Evolutionary conservation across 1,284 basidiomycete genomes (phyloP), one percentile per base, ranked within the genome.

Genomic region (Puccinia polysora): DNA sequence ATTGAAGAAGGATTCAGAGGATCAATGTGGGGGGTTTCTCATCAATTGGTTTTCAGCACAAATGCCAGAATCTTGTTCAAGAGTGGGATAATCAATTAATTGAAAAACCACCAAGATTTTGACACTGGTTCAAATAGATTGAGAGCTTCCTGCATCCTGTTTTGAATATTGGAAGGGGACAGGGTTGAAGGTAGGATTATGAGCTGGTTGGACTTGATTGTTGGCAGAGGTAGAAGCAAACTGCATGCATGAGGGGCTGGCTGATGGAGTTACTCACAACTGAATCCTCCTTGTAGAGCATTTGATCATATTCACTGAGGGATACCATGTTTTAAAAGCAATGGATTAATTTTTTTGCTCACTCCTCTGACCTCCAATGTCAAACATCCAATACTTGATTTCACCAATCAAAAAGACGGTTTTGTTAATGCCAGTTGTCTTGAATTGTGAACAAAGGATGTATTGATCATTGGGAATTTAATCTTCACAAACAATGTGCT

Each of bases 401-500:
- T 94, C 90, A 75, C 92, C 91, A 64, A 97, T 90, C 75, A 81
- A 80, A 85, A 97, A 96, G 68, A 88, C 89, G 28, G 92, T 96
- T 82, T 97, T 94, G 1, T 90, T 94, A 79, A 97, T 94, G 79
- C 94, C 94, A 0, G 93, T 97, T 0, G 93, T 97, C 84, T 96
- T 97, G 74, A 97, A 92, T 78, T 94, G 87, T 68, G 88, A 89
- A 38, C 93, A 85, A n/a, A 97, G 83, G 76, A 97, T 95, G 77
- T 97, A 93, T 81, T 95, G 91, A 76, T 80, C 77, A 6, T 74
- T 74, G 0, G 74, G 77, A 23, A 75, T 52, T 73, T 77, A 78
- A 68, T 69, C 65, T 40, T 74, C 74, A 15, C 75, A 69, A 7
- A 75, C 74, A 74, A 78, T 78, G 20, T 76, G 74, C 49, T 76